These are phyloP conservation scores for Misopates orontium DNA, from an alignment of 257 asterid genomes.

Conservation along the genomic window DNA sequence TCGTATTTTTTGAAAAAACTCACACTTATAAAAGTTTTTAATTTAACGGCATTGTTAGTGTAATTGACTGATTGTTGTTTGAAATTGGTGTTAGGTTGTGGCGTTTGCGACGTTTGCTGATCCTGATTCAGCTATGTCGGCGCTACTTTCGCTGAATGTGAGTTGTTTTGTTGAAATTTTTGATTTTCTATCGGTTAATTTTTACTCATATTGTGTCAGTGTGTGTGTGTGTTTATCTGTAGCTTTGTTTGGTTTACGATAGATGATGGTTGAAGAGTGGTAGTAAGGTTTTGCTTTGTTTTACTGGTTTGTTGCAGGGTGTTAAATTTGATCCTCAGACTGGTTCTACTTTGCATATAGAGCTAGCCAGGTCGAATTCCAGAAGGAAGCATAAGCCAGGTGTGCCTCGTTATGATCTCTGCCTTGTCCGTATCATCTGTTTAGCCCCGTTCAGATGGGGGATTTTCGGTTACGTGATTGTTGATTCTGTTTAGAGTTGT, in stretches of 20 bases:
- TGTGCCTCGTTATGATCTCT: slow-evolving; percentile 8
- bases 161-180: slow-evolving; percentile 34
- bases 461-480: slow-evolving; percentile 16
- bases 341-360: slow-evolving; percentile 86
- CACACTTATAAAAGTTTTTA: not conserved
- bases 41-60: not conserved
- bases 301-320: too few relatives aligned
- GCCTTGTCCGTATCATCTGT: not conserved
- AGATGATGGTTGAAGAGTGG: not conserved
- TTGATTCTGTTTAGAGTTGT: slow-evolving; percentile 15
- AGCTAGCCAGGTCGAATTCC: slow-evolving; percentile 95
- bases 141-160: slow-evolving; percentile 82
- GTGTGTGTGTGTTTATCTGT: too few relatives aligned
- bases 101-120: slow-evolving; percentile 93
- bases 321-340: slow-evolving; percentile 91
- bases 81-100: slow-evolving; percentile 67
- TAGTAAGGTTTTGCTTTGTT: not conserved
- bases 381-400: slow-evolving; percentile 85
- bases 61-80: slow-evolving; percentile 1
- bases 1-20: not conserved
- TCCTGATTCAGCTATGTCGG: slow-evolving; percentile 87
- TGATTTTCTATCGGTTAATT: slow-evolving; percentile 5
- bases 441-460: not conserved
- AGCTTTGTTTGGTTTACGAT: not conserved
- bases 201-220: not conserved